These are phyloP conservation scores for Hortaea werneckii DNA, from an alignment of 2,329 filamentous ascomycete species.

Conservation along the genomic window DNA sequence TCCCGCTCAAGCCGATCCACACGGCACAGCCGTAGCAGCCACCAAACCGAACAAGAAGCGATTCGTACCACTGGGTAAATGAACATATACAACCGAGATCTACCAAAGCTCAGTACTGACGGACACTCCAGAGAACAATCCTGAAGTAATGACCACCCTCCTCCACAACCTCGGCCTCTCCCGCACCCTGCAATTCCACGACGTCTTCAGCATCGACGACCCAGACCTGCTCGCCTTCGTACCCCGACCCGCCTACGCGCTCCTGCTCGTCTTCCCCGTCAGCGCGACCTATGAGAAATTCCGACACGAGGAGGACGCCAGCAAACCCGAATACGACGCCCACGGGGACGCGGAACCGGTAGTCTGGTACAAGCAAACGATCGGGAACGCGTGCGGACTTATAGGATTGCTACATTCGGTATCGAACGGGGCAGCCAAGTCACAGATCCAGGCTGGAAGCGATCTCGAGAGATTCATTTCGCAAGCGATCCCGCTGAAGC, in stretches of 20 bases:
- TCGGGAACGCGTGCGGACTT: slow-evolving; percentile 83
- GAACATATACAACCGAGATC: neutral
- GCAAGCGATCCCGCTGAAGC: slow-evolving; percentile 59
- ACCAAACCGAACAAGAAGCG: slow-evolving; percentile 11
- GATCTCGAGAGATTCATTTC: slow-evolving; percentile 56
- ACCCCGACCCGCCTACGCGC: slow-evolving; percentile 75
- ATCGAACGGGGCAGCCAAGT: slow-evolving; percentile 61
- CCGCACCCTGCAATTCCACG: slow-evolving; percentile 66
- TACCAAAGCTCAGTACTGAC: neutral
- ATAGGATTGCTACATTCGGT: slow-evolving; percentile 81
- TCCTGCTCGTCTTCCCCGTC: slow-evolving; percentile 87
- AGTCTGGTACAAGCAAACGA: slow-evolving; percentile 91
- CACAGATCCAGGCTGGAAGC: slow-evolving; percentile 48
- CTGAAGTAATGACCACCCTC: slow-evolving; percentile 75
- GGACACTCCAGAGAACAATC: slow-evolving; percentile 57
- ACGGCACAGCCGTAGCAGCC: neutral
- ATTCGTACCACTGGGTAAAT: slow-evolving; percentile 18
- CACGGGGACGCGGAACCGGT: slow-evolving; percentile 63
- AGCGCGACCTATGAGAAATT: slow-evolving; percentile 68
- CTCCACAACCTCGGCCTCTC: slow-evolving; percentile 77
- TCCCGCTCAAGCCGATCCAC: slow-evolving; percentile 1
- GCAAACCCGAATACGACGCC: slow-evolving; percentile 53
- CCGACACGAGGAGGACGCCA: slow-evolving; percentile 62
- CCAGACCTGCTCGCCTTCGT: slow-evolving; percentile 75
- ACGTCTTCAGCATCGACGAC: slow-evolving; percentile 86